phyloP scores from a whole-genome alignment of 345 rosid genomes.

The Kandelia obovata region DNA sequence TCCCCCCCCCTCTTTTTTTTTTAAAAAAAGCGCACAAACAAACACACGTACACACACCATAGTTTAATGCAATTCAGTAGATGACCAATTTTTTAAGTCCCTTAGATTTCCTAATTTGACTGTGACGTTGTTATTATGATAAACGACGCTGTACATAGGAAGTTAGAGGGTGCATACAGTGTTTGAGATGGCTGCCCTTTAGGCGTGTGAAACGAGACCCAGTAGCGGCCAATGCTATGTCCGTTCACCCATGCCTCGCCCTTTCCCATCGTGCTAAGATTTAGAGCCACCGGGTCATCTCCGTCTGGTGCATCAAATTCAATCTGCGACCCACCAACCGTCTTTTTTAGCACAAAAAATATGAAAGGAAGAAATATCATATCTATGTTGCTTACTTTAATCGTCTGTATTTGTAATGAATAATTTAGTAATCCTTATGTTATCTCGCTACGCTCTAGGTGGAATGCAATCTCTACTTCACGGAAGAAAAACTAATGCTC shows the following conservation, averaged over 20 bases:
- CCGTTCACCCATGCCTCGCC: constrained; percentile 24
- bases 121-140: background rate
- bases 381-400: background rate
- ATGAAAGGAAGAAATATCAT: background rate
- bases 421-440: background rate
- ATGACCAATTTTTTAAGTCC: no score
- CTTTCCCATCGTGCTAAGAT: constrained; percentile 15
- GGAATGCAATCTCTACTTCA: no score
- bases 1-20: no score
- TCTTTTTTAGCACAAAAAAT: background rate
- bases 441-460: no score
- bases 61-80: no score
- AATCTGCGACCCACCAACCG: background rate
- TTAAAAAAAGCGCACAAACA: background rate
- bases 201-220: constrained; percentile 15
- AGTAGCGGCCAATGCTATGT: constrained; percentile 20
- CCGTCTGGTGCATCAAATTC: constrained; percentile 17
- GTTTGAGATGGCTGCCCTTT: constrained; percentile 15
- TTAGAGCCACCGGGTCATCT: constrained; percentile 17
- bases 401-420: background rate
- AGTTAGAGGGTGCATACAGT: background rate
- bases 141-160: background rate
- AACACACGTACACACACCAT: background rate
- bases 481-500: no score
- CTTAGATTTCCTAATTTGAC: no score